Conservation (phyloP, 2,329 filamentous ascomycete genomes). For the Alternaria atra region DNA sequence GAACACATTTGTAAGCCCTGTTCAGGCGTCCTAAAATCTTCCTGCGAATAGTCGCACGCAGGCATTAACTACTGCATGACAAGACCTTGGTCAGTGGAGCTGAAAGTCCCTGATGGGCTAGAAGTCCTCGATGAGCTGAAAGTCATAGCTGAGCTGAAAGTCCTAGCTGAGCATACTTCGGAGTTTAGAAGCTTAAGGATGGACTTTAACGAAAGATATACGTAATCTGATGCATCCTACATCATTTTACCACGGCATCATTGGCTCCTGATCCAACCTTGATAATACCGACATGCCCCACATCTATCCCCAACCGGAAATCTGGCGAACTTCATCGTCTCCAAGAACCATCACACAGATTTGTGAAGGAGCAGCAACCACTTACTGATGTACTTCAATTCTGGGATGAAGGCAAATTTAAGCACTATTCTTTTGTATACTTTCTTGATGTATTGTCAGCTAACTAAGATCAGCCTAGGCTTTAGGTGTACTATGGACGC, state of each 20-base stretch:
- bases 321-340: not conserved
- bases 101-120: not conserved
- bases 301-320: not conserved
- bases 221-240: not conserved
- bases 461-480: too few relatives aligned
- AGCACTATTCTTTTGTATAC: too few relatives aligned
- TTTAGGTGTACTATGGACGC: not conserved
- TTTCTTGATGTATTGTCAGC: too few relatives aligned
- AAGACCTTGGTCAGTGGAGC: not conserved
- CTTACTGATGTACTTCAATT: too few relatives aligned
- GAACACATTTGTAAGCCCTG: not conserved
- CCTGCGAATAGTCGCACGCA: not conserved
- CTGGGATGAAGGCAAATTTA: too few relatives aligned
- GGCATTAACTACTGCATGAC: not conserved
- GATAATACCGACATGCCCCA: not conserved
- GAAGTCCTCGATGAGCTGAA: too few relatives aligned
- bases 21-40: not conserved
- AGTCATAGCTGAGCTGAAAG: too few relatives aligned
- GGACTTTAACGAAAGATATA: not conserved
- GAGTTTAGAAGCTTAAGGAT: not conserved
- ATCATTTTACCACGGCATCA: too few relatives aligned
- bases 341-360: not conserved
- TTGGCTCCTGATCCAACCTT: not conserved
- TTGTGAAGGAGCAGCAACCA: too few relatives aligned
- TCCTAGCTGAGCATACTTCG: not conserved